These are phyloP conservation scores for Dillenia suffruticosa DNA, from an alignment of 164 flowering plant genomes.

Conservation along the genomic window DNA sequence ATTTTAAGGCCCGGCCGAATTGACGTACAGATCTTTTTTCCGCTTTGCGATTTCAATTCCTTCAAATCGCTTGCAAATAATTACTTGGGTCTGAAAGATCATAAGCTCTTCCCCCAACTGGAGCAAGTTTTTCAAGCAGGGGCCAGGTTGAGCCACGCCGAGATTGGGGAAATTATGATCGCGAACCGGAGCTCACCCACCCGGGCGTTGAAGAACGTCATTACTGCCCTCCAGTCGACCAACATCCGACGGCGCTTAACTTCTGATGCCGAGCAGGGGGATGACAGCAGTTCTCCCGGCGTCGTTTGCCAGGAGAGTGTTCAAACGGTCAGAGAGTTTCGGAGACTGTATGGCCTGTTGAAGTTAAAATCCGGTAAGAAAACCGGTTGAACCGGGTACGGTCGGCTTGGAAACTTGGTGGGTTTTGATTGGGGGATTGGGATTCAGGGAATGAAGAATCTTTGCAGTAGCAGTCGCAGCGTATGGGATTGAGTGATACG, in stretches of 20 bases:
- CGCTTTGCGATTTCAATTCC: conserved; percentile 61
- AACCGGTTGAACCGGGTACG: conserved; percentile 3
- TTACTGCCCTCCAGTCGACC: conserved; percentile 44
- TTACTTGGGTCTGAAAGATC: conserved; percentile 79
- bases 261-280: conserved; percentile 24
- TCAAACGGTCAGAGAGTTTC: conserved; percentile 52
- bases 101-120: conserved; percentile 74
- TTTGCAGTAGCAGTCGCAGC: too few species aligned
- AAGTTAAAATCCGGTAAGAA: conserved; percentile 34
- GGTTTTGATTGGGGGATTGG: too few species aligned
- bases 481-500: too few species aligned
- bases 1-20: conserved; percentile 77
- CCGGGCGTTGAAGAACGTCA: conserved; percentile 72
- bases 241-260: conserved; percentile 15
- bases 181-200: conserved; percentile 71
- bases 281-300: conserved; percentile 2
- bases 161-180: conserved; percentile 80
- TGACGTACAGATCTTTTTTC: conserved; percentile 77
- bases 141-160: conserved; percentile 61
- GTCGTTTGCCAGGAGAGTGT: conserved; percentile 40
- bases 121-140: conserved; percentile 68
- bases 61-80: conserved; percentile 62
- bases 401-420: background rate
- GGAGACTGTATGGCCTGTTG: conserved; percentile 57
- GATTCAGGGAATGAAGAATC: too few species aligned